Percentiles rank a stretch among this genome's conserved stretches.
Evolutionary conservation across 2,329 filamentous ascomycete genomes (phyloP).

Genomic region (Pseudopyricularia javanii): DNA sequence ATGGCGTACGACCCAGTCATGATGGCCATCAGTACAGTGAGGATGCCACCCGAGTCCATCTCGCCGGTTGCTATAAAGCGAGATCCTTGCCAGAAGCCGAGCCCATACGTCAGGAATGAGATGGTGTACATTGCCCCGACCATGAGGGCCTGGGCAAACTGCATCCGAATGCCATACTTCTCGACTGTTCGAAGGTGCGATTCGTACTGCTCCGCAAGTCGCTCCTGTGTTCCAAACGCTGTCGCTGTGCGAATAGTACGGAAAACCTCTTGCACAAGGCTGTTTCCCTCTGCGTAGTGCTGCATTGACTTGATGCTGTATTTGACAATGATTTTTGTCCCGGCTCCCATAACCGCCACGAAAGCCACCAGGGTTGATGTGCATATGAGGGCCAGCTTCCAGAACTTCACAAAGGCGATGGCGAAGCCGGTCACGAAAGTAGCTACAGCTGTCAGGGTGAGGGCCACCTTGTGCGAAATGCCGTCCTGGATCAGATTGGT

Average conservation of each 20-base stretch:
- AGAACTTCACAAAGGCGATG: conserved; percentile 82
- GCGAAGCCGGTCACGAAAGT: conserved; percentile 84
- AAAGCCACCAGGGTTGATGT: conserved; percentile 72
- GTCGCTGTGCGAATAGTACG: conserved; percentile 86
- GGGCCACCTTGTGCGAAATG: conserved; percentile 76
- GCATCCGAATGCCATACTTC: conserved; percentile 63
- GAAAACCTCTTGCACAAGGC: conserved; percentile 85
- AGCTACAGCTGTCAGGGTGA: conserved; percentile 64
- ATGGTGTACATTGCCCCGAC: conserved; percentile 73
- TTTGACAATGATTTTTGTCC: conserved; percentile 65
- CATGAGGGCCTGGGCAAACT: conserved; percentile 64
- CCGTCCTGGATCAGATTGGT: conserved; percentile 90
- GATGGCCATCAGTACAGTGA: conserved; percentile 81
- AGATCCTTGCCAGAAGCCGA: conserved; percentile 82
- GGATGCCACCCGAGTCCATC: conserved; percentile 54
- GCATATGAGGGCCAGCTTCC: conserved; percentile 86
- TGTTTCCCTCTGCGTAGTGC: conserved; percentile 74
- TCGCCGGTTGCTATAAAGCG: conserved; percentile 57
- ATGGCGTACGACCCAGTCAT: conserved; percentile 90
- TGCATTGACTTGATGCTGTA: conserved; percentile 68
- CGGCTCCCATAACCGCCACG: conserved; percentile 61
- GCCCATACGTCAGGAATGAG: conserved; percentile 75
- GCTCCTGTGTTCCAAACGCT: conserved; percentile 87
- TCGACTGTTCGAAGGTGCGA: conserved; percentile 60
- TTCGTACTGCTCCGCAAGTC: conserved; percentile 80